Evolutionary conservation across 768 basidiomycete genomes (phyloP).

Genomic region (Epithele typhae): DNA sequence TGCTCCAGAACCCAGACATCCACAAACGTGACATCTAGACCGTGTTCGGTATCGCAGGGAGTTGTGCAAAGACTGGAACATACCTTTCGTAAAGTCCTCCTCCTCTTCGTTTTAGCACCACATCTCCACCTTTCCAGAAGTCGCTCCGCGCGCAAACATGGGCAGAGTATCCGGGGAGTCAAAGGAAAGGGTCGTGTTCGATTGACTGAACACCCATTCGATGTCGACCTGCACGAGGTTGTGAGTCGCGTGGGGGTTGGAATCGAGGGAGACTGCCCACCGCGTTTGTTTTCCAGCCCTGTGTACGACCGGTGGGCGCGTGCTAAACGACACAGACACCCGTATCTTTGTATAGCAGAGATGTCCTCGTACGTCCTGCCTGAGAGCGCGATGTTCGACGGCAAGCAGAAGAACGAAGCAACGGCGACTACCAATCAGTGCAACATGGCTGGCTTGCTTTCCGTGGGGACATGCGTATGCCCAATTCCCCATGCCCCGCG

Average conservation of each 20-base stretch:
- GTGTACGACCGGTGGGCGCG: slow-evolving; percentile 7
- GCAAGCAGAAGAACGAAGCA: neutral
- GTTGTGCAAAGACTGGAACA: neutral
- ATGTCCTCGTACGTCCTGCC: slow-evolving; percentile 91
- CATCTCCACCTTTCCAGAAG: slow-evolving; percentile 61
- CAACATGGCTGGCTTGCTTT: slow-evolving; percentile 85
- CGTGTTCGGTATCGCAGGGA: too few species aligned
- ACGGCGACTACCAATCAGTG: slow-evolving; percentile 61
- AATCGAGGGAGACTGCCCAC: slow-evolving; percentile 29
- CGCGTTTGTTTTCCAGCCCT: slow-evolving; percentile 88
- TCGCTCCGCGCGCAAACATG: slow-evolving; percentile 79
- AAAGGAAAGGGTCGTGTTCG: slow-evolving; percentile 72
- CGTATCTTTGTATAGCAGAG: slow-evolving; percentile 67
- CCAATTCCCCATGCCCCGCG: slow-evolving; percentile 81
- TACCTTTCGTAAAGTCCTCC: slow-evolving; percentile 86
- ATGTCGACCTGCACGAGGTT: slow-evolving; percentile 68
- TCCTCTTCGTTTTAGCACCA: slow-evolving; percentile 76
- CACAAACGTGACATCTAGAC: slow-evolving; percentile 65
- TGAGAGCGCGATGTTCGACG: slow-evolving; percentile 16
- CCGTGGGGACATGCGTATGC: slow-evolving; percentile 84
- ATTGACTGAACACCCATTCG: slow-evolving; percentile 86
- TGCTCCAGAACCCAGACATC: slow-evolving; percentile 80
- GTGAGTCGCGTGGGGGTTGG: neutral
- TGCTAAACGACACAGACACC: neutral
- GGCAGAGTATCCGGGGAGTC: slow-evolving; percentile 87